Conservation (phyloP, 345 rosid species). For the Turritis glabra region DNA sequence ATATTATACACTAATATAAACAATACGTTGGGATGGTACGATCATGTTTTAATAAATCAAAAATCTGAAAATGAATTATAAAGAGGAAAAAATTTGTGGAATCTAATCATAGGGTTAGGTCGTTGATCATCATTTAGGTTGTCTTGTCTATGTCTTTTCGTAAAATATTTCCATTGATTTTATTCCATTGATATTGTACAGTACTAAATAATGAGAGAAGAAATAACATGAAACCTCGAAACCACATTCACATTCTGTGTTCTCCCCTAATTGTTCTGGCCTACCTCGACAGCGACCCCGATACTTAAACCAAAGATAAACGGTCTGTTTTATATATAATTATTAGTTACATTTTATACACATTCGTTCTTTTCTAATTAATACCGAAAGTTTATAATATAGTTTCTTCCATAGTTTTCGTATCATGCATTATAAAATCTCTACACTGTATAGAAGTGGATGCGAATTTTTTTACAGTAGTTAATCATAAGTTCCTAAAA, state of each 20-base stretch:
- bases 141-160: slow-evolving; percentile 35
- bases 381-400: background rate
- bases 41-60: background rate
- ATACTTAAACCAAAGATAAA: background rate
- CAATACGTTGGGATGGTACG: background rate
- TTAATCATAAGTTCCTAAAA: background rate
- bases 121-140: slow-evolving; percentile 35
- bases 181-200: slow-evolving; percentile 4
- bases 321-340: background rate
- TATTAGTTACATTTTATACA: background rate
- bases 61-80: background rate
- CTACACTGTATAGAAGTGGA: background rate
- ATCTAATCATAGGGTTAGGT: slow-evolving; percentile 33
- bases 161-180: slow-evolving; percentile 13
- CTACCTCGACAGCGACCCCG: slow-evolving; percentile 9
- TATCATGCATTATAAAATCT: background rate
- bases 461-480: background rate
- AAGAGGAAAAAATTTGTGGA: background rate
- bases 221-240: slow-evolving; percentile 31
- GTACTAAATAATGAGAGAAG: slow-evolving; percentile 1
- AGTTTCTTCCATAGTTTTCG: background rate
- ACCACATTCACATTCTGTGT: slow-evolving; percentile 33
- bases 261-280: slow-evolving; percentile 4
- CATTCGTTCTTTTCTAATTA: background rate
- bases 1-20: too few species aligned